A percentile compares a stretch with the other conserved stretches of the same genome.
Conservation (phyloP, 768 basidiomycete species). For the Gyrodon lividus region DNA sequence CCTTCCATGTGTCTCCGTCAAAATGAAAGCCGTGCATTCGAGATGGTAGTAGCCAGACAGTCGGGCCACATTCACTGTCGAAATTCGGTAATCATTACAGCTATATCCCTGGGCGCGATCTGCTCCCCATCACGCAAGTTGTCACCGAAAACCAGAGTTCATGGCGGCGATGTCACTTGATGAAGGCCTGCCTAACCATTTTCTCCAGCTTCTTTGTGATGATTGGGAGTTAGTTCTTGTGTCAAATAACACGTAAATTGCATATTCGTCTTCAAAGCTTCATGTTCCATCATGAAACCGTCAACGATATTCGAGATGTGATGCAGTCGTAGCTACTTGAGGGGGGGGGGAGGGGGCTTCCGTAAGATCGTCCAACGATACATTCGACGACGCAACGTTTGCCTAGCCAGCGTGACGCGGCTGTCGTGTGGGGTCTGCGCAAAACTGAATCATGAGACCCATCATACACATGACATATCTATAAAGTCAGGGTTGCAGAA, state of each 20-base stretch:
- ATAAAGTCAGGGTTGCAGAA: background rate
- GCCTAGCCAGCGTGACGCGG: background rate
- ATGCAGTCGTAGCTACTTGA: background rate
- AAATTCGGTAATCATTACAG: background rate
- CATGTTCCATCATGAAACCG: slow-evolving; percentile 1
- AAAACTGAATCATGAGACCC: slow-evolving; percentile 1
- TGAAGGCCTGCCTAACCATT: background rate
- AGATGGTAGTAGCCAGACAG: background rate
- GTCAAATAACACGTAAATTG: slow-evolving; percentile 14
- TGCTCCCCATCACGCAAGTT: background rate
- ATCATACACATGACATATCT: background rate
- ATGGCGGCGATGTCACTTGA: background rate
- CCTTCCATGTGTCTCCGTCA: background rate
- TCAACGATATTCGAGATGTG: background rate
- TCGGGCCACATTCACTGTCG: background rate
- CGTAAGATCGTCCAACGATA: too few species aligned
- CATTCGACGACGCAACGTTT: background rate
- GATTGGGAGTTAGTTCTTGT: background rate
- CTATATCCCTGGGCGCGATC: background rate
- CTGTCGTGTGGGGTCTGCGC: background rate
- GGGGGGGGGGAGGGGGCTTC: too few species aligned
- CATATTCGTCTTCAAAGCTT: slow-evolving; percentile 8
- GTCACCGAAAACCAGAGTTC: background rate
- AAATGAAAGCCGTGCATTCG: background rate
- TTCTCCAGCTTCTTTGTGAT: background rate